These are phyloP conservation scores for Friedmanniomyces simplex DNA, from an alignment of 495 filamentous ascomycete genomes.

Conservation along the genomic window DNA sequence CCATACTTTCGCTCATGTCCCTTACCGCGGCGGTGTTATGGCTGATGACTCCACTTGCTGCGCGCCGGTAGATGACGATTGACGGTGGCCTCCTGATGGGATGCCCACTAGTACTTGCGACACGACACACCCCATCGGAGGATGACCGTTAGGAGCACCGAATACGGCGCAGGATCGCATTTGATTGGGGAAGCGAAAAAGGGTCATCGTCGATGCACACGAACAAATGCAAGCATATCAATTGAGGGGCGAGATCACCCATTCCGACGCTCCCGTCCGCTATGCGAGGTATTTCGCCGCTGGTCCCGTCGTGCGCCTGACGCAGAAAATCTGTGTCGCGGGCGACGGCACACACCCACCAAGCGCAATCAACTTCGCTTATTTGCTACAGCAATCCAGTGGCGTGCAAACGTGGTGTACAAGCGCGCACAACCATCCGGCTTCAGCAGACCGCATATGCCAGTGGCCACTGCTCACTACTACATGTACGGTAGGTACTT, in stretches of 20 bases:
- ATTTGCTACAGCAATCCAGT: neutral
- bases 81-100: neutral
- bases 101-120: too few species aligned
- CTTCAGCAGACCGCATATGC: too few species aligned
- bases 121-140: too few species aligned
- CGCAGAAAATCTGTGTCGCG: neutral
- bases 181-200: too few species aligned
- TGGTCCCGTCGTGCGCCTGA: neutral
- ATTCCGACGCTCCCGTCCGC: neutral
- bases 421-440: neutral
- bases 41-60: neutral
- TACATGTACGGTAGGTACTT: neutral
- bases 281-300: constrained; percentile 1
- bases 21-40: neutral
- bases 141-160: too few species aligned
- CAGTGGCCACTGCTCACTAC: too few species aligned
- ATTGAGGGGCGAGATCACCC: neutral
- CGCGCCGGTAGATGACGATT: neutral
- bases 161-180: neutral
- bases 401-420: neutral
- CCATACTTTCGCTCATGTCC: neutral
- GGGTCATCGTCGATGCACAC: neutral
- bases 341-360: too few species aligned
- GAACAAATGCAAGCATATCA: neutral
- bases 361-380: neutral